Evolutionary conservation across 75 land plant species (phyloP).

Genomic region (Pinus tabuliformis): DNA sequence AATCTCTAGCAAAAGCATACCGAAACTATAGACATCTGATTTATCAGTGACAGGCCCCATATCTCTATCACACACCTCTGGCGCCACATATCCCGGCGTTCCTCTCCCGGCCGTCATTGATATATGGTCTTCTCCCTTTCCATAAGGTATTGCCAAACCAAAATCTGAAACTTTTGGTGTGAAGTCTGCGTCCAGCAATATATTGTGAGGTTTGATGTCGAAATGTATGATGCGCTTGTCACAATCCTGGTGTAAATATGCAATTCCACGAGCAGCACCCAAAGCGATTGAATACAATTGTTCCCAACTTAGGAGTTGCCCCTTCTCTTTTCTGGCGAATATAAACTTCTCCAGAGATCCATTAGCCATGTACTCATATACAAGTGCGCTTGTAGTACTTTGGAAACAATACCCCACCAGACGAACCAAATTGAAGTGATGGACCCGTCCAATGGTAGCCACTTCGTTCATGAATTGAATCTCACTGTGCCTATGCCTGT

Average conservation of each 20-base stretch:
- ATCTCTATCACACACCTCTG: too few relatives aligned
- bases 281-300: constrained; percentile 27
- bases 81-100: too few relatives aligned
- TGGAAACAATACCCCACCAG: constrained; percentile 28
- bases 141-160: too few relatives aligned
- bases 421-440: constrained; percentile 30
- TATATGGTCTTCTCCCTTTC: too few relatives aligned
- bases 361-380: constrained; percentile 40
- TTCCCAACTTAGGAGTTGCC: constrained; percentile 1
- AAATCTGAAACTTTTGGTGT: too few relatives aligned
- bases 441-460: constrained; percentile 27
- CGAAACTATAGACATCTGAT: too few relatives aligned
- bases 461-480: constrained; percentile 30
- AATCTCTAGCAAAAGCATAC: too few relatives aligned
- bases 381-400: constrained; percentile 15
- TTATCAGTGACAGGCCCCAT: too few relatives aligned
- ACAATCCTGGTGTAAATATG: constrained; percentile 20
- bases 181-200: too few relatives aligned
- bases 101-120: too few relatives aligned
- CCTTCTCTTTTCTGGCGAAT: constrained; percentile 7
- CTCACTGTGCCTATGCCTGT: constrained; percentile 11
- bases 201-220: too few relatives aligned
- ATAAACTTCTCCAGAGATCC: constrained; percentile 32
- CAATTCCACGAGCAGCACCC: constrained; percentile 33
- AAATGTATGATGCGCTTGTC: too few relatives aligned